Percentiles rank a stretch among this genome's conserved stretches.
Evolutionary conservation across 1,139 yeast species (phyloP).

Genomic region (Yamadazyma friedrichii): DNA sequence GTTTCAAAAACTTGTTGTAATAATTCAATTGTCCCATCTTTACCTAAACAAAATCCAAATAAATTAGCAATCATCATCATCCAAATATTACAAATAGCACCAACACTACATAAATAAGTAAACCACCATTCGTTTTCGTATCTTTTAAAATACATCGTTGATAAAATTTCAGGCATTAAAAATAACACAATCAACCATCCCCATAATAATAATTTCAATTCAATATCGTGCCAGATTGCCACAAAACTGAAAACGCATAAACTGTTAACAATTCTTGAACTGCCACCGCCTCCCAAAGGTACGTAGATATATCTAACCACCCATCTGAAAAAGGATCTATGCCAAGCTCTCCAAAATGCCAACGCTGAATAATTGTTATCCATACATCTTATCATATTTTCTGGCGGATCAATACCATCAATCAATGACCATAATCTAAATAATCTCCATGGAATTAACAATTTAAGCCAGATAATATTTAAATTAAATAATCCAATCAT

Average conservation of each 20-base stretch:
- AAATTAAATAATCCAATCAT: constrained; percentile 93
- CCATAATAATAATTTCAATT: constrained; percentile 83
- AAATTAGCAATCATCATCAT: constrained; percentile 97
- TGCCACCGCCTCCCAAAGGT: constrained; percentile 81
- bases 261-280: constrained; percentile 65
- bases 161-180: constrained; percentile 80
- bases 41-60: constrained; percentile 91
- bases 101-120: constrained; percentile 78
- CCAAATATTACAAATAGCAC: constrained; percentile 91
- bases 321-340: constrained; percentile 90
- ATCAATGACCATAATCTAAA: constrained; percentile 89
- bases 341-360: constrained; percentile 99
- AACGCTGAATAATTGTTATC: constrained; percentile 89
- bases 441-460: constrained; percentile 93
- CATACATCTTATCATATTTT: constrained; percentile 96
- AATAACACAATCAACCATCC: constrained; percentile 93
- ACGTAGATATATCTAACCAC: constrained; percentile 77
- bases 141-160: constrained; percentile 47
- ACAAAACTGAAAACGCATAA: constrained; percentile 93
- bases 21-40: constrained; percentile 74
- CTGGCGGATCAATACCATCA: constrained; percentile 95
- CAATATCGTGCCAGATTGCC: constrained; percentile 98
- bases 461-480: constrained; percentile 87
- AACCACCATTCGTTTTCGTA: constrained; percentile 62
- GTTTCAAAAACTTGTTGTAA: constrained; percentile 73